Evolutionary conservation across 2,329 filamentous ascomycete genomes (phyloP).

Genomic region (Venturiaceae sp.): DNA sequence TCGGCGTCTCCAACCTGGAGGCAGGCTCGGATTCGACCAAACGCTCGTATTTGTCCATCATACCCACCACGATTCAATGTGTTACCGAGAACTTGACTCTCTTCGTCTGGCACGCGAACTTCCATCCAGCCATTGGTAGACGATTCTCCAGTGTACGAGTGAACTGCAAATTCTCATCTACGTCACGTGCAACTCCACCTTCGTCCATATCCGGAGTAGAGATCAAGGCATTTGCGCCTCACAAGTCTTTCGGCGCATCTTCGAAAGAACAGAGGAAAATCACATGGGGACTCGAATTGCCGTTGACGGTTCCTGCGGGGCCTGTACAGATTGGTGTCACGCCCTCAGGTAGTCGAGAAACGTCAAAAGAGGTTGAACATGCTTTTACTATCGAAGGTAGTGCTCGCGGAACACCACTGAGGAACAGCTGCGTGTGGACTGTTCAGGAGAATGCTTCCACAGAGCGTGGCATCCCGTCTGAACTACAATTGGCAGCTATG

Average conservation of each 20-base stretch:
- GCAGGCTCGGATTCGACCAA: slow-evolving; percentile 4
- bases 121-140: slow-evolving; percentile 4
- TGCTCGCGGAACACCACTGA: slow-evolving; percentile 1
- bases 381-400: slow-evolving; percentile 5
- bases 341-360: neutral
- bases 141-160: slow-evolving; percentile 4
- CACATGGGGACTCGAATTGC: slow-evolving; percentile 4
- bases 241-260: slow-evolving; percentile 4
- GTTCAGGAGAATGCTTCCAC: slow-evolving; percentile 4
- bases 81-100: neutral
- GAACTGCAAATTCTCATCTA: slow-evolving; percentile 3
- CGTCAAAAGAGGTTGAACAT: slow-evolving; percentile 1
- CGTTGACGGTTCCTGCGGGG: slow-evolving; percentile 1
- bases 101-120: slow-evolving; percentile 7
- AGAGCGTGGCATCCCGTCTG: slow-evolving; percentile 6
- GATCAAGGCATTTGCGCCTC: slow-evolving; percentile 1
- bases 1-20: slow-evolving; percentile 2
- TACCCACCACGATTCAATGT: slow-evolving; percentile 2
- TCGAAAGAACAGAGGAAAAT: slow-evolving; percentile 1
- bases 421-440: slow-evolving; percentile 6
- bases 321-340: slow-evolving; percentile 1
- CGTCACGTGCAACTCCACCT: neutral
- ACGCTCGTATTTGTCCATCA: slow-evolving; percentile 4
- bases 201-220: neutral
- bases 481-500: slow-evolving; percentile 3